Conservation (phyloP, 352 stramenopile genomes). For the Globisporangium ultimum region DNA sequence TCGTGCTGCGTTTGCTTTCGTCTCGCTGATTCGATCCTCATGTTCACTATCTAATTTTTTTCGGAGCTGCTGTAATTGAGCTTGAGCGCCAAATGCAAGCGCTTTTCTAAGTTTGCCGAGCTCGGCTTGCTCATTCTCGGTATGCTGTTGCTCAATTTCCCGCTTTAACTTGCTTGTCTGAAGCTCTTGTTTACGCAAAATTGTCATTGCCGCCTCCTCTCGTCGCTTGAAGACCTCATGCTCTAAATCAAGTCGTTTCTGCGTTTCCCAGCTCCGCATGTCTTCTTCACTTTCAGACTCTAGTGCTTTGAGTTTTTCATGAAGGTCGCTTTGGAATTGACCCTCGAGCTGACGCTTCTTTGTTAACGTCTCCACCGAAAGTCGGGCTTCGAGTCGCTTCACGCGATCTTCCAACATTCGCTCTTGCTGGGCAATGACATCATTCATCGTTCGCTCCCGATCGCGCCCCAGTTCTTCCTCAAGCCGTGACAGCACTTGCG, state of each 20-base stretch:
- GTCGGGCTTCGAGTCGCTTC: conserved; percentile 29
- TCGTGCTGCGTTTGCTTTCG: conserved; percentile 21
- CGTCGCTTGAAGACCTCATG: conserved; percentile 37
- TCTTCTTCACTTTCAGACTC: conserved; percentile 25
- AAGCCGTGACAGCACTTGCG: conserved; percentile 24
- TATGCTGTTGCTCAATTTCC: conserved; percentile 34
- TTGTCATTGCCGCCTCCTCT: conserved; percentile 27
- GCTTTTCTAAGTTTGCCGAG: conserved; percentile 59
- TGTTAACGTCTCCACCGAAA: conserved; percentile 32
- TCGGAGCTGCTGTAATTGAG: conserved; percentile 55
- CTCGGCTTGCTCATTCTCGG: conserved; percentile 36
- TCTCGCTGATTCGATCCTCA: conserved; percentile 28
- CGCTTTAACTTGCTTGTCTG: conserved; percentile 37
- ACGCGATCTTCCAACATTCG: conserved; percentile 33
- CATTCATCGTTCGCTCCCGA: conserved; percentile 28
- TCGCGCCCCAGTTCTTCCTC: conserved; percentile 26
- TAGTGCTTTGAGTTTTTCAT: conserved; percentile 23
- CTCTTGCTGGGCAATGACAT: conserved; percentile 33
- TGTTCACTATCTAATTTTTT: conserved; percentile 37
- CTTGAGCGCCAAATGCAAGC: conserved; percentile 53
- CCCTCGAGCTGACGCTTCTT: conserved; percentile 28
- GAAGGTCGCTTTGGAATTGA: conserved; percentile 36
- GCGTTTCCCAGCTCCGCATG: conserved; percentile 34
- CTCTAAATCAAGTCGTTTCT: conserved; percentile 43
- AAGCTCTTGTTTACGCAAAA: conserved; percentile 43